Conservation (phyloP, 176 grass and related monocot species). For the Aegilops sharonensis region DNA sequence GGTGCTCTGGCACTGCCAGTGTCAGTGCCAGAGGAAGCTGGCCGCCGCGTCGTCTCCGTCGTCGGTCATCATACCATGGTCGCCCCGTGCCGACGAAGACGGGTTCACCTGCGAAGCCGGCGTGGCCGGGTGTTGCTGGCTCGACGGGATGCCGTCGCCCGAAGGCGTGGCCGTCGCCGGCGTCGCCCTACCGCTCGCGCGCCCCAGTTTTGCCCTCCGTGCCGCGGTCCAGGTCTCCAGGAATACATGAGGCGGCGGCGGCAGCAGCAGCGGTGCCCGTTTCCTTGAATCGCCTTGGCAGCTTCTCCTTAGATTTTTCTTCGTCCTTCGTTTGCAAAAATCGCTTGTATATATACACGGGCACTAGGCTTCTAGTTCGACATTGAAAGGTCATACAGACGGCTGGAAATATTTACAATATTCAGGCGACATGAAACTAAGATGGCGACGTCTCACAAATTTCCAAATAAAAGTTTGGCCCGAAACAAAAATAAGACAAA, state of each 20-base stretch:
- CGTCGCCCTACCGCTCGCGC: not conserved
- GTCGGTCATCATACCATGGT: constrained; percentile 19
- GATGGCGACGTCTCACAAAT: no score
- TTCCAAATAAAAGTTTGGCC: no score
- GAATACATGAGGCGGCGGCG: constrained; percentile 9
- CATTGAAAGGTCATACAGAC: not conserved
- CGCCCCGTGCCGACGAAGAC: constrained; percentile 32
- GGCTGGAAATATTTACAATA: not conserved
- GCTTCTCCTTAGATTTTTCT: not conserved
- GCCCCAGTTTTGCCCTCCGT: constrained; percentile 34
- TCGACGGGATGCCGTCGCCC: constrained; percentile 22
- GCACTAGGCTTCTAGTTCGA: not conserved
- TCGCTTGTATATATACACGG: not conserved
- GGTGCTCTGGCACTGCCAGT: constrained; percentile 27
- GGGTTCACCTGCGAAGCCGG: constrained; percentile 71
- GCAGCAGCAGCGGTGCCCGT: constrained; percentile 10
- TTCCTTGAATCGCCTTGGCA: not conserved
- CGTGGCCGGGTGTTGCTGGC: constrained; percentile 47
- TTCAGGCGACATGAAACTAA: not conserved
- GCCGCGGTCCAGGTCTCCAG: constrained; percentile 44
- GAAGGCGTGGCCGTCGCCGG: not conserved
- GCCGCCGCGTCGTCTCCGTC: constrained; percentile 32
- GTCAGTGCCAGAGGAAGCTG: constrained; percentile 17
- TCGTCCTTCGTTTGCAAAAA: not conserved
- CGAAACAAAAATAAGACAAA: no score